Conservation (phyloP, 306 rosid genomes). For the Aeschynomene evenia region DNA sequence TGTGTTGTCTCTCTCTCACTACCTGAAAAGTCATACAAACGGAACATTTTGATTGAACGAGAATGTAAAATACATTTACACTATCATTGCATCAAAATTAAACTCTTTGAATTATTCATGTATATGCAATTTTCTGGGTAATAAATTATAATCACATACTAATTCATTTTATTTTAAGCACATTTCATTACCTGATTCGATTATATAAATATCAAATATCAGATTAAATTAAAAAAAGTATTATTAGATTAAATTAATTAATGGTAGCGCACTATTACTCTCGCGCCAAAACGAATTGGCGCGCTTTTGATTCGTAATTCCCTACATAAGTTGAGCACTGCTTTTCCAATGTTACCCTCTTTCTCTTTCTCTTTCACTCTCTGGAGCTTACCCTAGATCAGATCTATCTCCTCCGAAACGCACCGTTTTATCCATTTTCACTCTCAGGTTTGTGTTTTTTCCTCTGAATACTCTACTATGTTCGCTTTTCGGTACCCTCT, state of each 20-base stretch:
- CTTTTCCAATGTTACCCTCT: background rate
- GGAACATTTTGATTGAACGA: too few relatives aligned
- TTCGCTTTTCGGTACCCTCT: background rate
- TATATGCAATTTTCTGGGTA: too few relatives aligned
- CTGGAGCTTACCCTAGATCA: constrained; percentile 22
- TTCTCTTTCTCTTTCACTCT: background rate
- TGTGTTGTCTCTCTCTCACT: too few relatives aligned
- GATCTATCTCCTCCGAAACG: background rate
- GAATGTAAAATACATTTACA: too few relatives aligned
- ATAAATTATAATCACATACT: too few relatives aligned
- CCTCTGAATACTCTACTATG: background rate
- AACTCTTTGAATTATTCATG: too few relatives aligned
- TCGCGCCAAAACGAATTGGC: constrained; percentile 36
- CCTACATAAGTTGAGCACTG: background rate
- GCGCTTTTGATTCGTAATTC: background rate
- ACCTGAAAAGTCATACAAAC: too few relatives aligned
- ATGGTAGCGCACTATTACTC: background rate
- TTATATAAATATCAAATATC: too few relatives aligned
- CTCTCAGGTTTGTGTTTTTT: constrained; percentile 6
- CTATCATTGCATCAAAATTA: too few relatives aligned
- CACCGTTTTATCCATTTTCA: background rate
- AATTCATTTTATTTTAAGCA: too few relatives aligned
- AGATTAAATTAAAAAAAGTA: background rate
- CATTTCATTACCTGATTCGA: too few relatives aligned
- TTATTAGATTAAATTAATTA: background rate